Evolutionary conservation across 371 early-diverging fungal species (phyloP).

Genomic region (Apophysomyces variabilis): DNA sequence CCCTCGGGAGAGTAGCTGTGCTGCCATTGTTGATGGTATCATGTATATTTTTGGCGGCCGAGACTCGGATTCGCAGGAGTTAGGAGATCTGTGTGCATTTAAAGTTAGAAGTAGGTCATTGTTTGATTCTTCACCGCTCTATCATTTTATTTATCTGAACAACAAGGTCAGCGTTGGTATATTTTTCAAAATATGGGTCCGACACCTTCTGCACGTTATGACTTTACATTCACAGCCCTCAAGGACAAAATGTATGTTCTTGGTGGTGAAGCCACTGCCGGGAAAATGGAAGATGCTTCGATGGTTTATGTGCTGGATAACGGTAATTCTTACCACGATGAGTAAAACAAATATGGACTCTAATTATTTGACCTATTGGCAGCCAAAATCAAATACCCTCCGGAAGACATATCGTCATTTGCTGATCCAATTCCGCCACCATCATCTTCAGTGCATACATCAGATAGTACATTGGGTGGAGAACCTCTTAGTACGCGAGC

Average conservation of each 20-base stretch:
- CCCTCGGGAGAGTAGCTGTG: conserved; percentile 69
- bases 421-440: not conserved
- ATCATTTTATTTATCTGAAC: not conserved
- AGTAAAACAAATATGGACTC: not conserved
- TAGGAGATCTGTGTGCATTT: conserved; percentile 77
- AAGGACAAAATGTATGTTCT: conserved; percentile 67
- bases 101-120: conserved; percentile 60
- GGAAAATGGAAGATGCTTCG: conserved; percentile 57
- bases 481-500: too few relatives aligned
- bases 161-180: conserved; percentile 70
- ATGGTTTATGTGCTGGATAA: conserved; percentile 70
- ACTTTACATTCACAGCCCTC: conserved; percentile 67
- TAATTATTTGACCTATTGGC: not conserved
- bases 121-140: not conserved
- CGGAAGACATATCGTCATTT: conserved; percentile 38
- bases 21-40: conserved; percentile 73
- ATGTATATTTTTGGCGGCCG: conserved; percentile 80
- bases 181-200: conserved; percentile 77
- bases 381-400: conserved; percentile 74
- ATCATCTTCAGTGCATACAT: not conserved
- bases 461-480: too few relatives aligned
- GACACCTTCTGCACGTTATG: conserved; percentile 67
- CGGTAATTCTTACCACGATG: conserved; percentile 24
- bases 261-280: conserved; percentile 60
- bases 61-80: conserved; percentile 58